Percentiles rank a stretch among this genome's conserved stretches.
Conservation (phyloP, 164 flowering plant species). For the Hamamelis virginiana region DNA sequence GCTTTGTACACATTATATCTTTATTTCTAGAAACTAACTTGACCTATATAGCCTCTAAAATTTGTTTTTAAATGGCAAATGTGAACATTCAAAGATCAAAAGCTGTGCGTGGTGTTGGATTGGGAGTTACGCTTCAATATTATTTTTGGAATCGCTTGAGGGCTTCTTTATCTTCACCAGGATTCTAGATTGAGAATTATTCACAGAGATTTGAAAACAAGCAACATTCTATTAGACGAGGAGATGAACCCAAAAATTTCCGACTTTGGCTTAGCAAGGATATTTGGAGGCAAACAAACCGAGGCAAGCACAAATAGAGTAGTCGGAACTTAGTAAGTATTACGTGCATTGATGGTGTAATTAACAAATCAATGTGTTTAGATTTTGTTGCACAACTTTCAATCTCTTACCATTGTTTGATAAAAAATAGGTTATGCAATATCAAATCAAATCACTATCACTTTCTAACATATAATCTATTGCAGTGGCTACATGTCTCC, state of each 20-base stretch:
- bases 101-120: background rate
- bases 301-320: conserved; percentile 9
- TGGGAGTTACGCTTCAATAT: conserved; percentile 16
- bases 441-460: too few relatives aligned
- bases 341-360: background rate
- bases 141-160: conserved; percentile 16
- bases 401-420: too few relatives aligned
- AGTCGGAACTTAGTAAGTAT: conserved; percentile 14
- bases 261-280: conserved; percentile 15
- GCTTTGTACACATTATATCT: too few relatives aligned
- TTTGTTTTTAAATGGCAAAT: background rate
- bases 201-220: conserved; percentile 16
- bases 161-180: conserved; percentile 14
- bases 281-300: conserved; percentile 8
- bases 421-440: too few relatives aligned
- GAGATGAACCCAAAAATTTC: conserved; percentile 17
- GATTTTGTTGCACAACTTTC: too few relatives aligned
- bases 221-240: conserved; percentile 16
- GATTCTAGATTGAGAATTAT: conserved; percentile 15
- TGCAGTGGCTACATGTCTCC: conserved; percentile 21
- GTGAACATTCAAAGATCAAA: conserved; percentile 9
- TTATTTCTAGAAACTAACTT: too few relatives aligned
- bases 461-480: too few relatives aligned
- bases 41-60: background rate
- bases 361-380: too few relatives aligned